A percentile compares a stretch with the other conserved stretches of the same genome.
Evolutionary conservation across 2,329 filamentous ascomycete genomes (phyloP).

Genomic region (Scedosporium minutisporum): DNA sequence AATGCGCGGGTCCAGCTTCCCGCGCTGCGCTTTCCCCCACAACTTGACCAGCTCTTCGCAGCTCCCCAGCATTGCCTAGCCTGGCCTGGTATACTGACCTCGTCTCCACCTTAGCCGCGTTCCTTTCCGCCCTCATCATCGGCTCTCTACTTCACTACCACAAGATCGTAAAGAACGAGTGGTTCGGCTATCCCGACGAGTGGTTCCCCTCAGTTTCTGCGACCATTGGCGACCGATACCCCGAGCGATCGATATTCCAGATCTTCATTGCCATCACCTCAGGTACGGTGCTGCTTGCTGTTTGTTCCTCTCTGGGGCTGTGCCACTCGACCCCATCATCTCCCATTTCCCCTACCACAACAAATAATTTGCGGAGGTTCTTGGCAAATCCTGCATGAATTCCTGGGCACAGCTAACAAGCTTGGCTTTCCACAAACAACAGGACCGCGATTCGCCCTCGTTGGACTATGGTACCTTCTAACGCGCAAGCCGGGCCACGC

Average conservation of each 20-base stretch:
- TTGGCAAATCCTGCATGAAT: background rate
- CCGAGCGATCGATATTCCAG: slow-evolving; percentile 94
- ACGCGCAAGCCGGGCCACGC: slow-evolving; percentile 65
- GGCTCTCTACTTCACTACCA: slow-evolving; percentile 78
- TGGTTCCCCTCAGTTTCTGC: slow-evolving; percentile 96
- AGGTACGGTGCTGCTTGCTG: slow-evolving; percentile 38
- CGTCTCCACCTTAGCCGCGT: slow-evolving; percentile 51
- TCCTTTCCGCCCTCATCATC: slow-evolving; percentile 74
- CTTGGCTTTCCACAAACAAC: slow-evolving; percentile 1
- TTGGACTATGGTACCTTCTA: slow-evolving; percentile 85
- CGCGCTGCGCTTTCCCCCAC: background rate
- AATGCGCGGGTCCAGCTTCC: too few relatives aligned
- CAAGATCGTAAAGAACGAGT: slow-evolving; percentile 97
- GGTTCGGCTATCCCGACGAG: slow-evolving; percentile 87
- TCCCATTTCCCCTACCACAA: background rate
- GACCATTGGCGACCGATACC: slow-evolving; percentile 94
- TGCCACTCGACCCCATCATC: background rate
- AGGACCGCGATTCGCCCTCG: slow-evolving; percentile 85
- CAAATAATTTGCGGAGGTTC: background rate
- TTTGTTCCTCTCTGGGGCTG: background rate
- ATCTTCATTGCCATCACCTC: slow-evolving; percentile 95
- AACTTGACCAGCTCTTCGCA: background rate
- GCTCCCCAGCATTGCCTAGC: background rate
- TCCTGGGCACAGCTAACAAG: background rate
- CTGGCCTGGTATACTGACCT: background rate